phyloP scores from a whole-genome alignment of 495 filamentous ascomycete genomes.

The Podospora anserina region DNA sequence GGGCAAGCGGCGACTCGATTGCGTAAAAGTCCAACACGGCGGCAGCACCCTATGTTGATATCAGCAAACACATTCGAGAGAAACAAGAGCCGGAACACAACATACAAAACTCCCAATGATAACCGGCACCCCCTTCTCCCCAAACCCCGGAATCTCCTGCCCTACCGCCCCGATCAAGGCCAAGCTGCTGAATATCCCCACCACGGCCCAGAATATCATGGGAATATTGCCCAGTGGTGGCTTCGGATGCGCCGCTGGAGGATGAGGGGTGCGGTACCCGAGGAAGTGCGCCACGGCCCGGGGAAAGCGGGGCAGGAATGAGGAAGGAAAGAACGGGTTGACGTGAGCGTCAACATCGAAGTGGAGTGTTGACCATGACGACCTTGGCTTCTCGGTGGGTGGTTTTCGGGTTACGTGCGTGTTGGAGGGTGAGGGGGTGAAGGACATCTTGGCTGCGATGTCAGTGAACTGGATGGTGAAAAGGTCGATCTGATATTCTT shows the following conservation, averaged over 20 bases:
- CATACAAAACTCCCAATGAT: slow-evolving; percentile 54
- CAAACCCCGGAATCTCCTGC: slow-evolving; percentile 37
- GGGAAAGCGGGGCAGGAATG: slow-evolving; percentile 46
- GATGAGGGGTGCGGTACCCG: slow-evolving; percentile 43
- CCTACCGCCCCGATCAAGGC: slow-evolving; percentile 46
- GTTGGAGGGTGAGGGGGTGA: background rate
- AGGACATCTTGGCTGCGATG: background rate
- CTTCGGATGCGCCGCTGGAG: slow-evolving; percentile 9
- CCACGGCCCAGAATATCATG: slow-evolving; percentile 49
- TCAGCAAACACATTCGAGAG: background rate
- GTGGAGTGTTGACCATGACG: slow-evolving; percentile 38
- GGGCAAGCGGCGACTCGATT: slow-evolving; percentile 78
- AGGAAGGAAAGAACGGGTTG: slow-evolving; percentile 57
- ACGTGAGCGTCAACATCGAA: slow-evolving; percentile 66
- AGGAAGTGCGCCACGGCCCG: slow-evolving; percentile 49
- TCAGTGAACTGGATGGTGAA: background rate
- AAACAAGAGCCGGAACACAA: slow-evolving; percentile 1
- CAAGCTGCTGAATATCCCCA: slow-evolving; percentile 54
- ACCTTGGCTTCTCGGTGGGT: background rate
- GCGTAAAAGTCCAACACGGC: slow-evolving; percentile 72
- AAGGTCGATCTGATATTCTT: background rate
- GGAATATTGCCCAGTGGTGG: slow-evolving; percentile 47
- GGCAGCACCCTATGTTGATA: slow-evolving; percentile 59
- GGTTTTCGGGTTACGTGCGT: background rate
- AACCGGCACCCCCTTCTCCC: slow-evolving; percentile 39